phyloP scores from a whole-genome alignment of 2,329 filamentous ascomycete genomes.

The Exophiala xenobiotica region DNA sequence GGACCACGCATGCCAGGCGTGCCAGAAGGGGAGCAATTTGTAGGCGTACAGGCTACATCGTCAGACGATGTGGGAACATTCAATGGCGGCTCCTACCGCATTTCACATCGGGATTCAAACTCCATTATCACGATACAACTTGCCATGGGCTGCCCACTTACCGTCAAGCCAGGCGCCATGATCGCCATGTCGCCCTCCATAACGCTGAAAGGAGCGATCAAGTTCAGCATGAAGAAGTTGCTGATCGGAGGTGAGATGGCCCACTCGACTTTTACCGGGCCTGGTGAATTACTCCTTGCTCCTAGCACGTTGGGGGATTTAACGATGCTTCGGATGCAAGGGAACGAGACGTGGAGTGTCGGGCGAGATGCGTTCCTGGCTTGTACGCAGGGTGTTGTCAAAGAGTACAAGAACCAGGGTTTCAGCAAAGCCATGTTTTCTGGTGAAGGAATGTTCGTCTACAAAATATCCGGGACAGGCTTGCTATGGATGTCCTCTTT shows the following conservation, averaged over 20 bases:
- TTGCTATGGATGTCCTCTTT: slow-evolving; percentile 90
- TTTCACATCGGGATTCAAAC: slow-evolving; percentile 89
- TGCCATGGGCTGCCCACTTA: slow-evolving; percentile 81
- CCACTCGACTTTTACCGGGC: slow-evolving; percentile 79
- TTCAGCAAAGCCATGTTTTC: slow-evolving; percentile 90
- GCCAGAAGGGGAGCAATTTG: slow-evolving; percentile 57
- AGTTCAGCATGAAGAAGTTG: slow-evolving; percentile 91
- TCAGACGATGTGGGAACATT: slow-evolving; percentile 92
- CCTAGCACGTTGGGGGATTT: slow-evolving; percentile 82
- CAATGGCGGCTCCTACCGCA: slow-evolving; percentile 90
- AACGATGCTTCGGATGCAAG: slow-evolving; percentile 71
- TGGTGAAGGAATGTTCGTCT: slow-evolving; percentile 88
- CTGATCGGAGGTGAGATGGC: slow-evolving; percentile 76
- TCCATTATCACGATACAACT: slow-evolving; percentile 85
- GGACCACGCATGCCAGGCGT: slow-evolving; percentile 39
- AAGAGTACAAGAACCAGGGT: slow-evolving; percentile 82
- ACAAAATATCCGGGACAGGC: slow-evolving; percentile 77
- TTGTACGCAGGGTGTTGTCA: slow-evolving; percentile 80
- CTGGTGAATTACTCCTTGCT: slow-evolving; percentile 83
- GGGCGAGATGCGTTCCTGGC: slow-evolving; percentile 85
- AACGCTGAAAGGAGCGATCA: slow-evolving; percentile 76
- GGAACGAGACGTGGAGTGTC: slow-evolving; percentile 73
- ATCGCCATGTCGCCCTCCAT: slow-evolving; percentile 91
- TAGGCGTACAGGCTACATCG: slow-evolving; percentile 58
- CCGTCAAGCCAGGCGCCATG: slow-evolving; percentile 82